phyloP scores from a whole-genome alignment of 768 basidiomycete genomes.

The Leccinum uliginosum region DNA sequence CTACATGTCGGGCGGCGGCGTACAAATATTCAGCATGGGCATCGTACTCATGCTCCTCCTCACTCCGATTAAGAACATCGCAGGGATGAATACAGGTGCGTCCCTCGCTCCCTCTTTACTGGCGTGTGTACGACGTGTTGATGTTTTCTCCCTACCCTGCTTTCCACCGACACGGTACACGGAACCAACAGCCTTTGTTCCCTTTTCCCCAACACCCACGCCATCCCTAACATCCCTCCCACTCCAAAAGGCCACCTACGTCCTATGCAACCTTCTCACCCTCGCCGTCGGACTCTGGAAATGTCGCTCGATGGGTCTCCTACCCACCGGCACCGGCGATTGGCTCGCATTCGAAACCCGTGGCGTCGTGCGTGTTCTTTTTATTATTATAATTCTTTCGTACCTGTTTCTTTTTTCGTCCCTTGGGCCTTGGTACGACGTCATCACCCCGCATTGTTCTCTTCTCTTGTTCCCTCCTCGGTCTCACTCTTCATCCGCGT shows the following conservation, averaged over 20 bases:
- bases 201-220: slow-evolving; percentile 49
- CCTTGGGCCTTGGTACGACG: too few relatives aligned
- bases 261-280: slow-evolving; percentile 72
- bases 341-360: slow-evolving; percentile 93
- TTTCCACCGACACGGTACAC: not conserved
- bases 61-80: slow-evolving; percentile 79
- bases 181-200: slow-evolving; percentile 58
- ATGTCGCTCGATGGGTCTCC: slow-evolving; percentile 85
- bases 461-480: too few relatives aligned
- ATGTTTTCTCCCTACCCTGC: not conserved
- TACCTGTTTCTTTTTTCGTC: too few relatives aligned
- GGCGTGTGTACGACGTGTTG: not conserved
- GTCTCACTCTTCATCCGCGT: not conserved
- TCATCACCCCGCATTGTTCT: too few relatives aligned
- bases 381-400: too few relatives aligned
- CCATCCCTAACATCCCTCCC: slow-evolving; percentile 47
- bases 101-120: not conserved
- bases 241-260: slow-evolving; percentile 64
- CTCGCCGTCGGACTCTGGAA: slow-evolving; percentile 88
- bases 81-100: slow-evolving; percentile 74
- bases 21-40: slow-evolving; percentile 96
- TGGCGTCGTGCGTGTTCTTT: slow-evolving; percentile 42
- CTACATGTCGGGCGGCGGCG: slow-evolving; percentile 95
- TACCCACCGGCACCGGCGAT: slow-evolving; percentile 88
- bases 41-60: slow-evolving; percentile 92